Base-by-base conservation (phyloP, 2,329 filamentous ascomycete genomes). In the Lomentospora prolificans region DNA sequence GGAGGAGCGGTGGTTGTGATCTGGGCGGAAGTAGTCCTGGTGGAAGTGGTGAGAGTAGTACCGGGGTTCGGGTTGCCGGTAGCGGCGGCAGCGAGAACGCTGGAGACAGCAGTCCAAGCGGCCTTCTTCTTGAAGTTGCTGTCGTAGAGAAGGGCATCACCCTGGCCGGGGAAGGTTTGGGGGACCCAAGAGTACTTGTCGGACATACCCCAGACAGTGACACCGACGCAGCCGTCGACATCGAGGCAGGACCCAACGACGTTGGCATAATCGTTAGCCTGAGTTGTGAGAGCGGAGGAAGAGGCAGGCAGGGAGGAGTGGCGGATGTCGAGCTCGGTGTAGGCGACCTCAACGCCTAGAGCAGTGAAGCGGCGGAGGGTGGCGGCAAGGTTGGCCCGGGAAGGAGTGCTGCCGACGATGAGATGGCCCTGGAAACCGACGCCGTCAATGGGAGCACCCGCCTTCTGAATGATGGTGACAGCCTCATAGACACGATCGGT, bases 311-410 rank as follows among this genome's bases (percentile, higher is more conserved):
- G 10, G 48, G n/a, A 19, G 48, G 48, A 28, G 48, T 51, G 48
- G 48, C 48, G 48, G 62, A 89, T 87, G 63, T 89, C 86, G 25
- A 87, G 73, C 69, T 87, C 84, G 1, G 84, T 87, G 51, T 86
- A 74, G 5, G 84, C 82, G 31, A 85, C 76, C 63, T 87, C 82
- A 41, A 72, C 66, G 14, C 73, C 76, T 4, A 75, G 70, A 9
- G 64, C 67, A 25, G 78, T 81, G n/a, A 85, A 73, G 0, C 71
- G 69, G 61, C 75, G 70, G 57, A 86, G 70, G 22, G 80, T 78
- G 10, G 63, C 71, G 6, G 74, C 72, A 5, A 73, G 69, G 25
- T 70, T 73, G 50, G 64, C 69, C 56, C 77, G 48, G 14, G 25
- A 30, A 12, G 48, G 48, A 4, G 48, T 75, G 17, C 68, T 66